Conservation (phyloP, 345 rosid genomes). For the Clarkia xantiana region DNA sequence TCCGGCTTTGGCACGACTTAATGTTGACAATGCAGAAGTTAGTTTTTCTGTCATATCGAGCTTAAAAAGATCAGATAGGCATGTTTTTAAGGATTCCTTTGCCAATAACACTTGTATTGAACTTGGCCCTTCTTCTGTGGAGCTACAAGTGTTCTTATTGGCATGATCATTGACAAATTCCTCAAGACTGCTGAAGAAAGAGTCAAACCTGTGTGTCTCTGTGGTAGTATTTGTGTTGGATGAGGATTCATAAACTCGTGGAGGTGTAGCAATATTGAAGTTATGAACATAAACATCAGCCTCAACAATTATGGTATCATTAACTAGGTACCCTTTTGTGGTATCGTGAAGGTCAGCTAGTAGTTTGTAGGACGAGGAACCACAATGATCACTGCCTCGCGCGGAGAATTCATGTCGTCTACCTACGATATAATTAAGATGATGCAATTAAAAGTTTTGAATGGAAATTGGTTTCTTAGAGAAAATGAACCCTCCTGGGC, state of each 20-base stretch:
- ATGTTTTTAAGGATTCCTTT: background rate
- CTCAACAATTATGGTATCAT: background rate
- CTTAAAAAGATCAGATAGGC: too few relatives aligned
- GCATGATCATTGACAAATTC: background rate
- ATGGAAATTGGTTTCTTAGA: background rate
- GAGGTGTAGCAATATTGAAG: background rate
- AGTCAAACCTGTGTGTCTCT: background rate
- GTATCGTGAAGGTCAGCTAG: background rate
- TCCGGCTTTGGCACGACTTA: constrained; percentile 1
- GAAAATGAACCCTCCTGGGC: background rate
- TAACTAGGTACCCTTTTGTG: background rate
- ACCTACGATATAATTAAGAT: too few relatives aligned
- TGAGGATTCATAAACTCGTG: background rate
- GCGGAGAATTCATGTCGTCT: background rate
- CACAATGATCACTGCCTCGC: background rate
- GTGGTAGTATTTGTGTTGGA: background rate
- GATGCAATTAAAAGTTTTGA: too few relatives aligned
- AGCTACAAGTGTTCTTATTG: background rate
- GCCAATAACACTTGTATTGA: background rate
- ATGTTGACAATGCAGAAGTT: background rate
- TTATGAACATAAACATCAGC: too few relatives aligned
- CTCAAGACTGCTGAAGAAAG: background rate
- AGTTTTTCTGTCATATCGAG: too few relatives aligned
- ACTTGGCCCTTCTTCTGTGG: background rate
- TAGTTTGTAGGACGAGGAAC: background rate